Percentiles rank a stretch among this genome's conserved stretches.
Conservation (phyloP, 495 filamentous ascomycete genomes). For the Podospora anserina region DNA sequence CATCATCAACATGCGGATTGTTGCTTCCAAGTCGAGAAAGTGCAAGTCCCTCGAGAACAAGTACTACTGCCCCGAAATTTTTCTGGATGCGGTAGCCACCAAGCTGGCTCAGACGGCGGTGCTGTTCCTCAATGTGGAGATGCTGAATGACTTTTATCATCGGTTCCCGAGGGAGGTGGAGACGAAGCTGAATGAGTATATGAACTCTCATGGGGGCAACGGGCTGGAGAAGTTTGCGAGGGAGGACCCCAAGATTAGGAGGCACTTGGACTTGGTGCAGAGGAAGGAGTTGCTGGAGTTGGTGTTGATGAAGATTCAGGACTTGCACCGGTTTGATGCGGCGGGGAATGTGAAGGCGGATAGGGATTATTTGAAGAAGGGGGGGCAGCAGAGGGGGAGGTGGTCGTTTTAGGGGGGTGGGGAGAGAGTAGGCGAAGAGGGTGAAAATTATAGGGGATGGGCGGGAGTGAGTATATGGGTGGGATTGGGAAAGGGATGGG, state of each 20-base stretch:
- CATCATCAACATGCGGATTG: conserved; percentile 82
- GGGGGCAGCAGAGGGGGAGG: background rate
- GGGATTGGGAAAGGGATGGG: background rate
- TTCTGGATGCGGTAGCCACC: conserved; percentile 93
- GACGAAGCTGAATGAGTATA: conserved; percentile 73
- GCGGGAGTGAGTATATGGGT: background rate
- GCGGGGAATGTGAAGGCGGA: background rate
- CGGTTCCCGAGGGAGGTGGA: conserved; percentile 94
- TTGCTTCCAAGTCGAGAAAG: conserved; percentile 81
- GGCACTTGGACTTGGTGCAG: conserved; percentile 85
- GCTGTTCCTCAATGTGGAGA: conserved; percentile 95
- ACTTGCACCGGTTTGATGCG: conserved; percentile 63
- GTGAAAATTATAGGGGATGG: background rate
- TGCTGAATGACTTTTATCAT: conserved; percentile 95
- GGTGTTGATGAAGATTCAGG: conserved; percentile 90
- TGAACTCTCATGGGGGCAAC: conserved; percentile 52
- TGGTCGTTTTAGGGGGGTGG: background rate
- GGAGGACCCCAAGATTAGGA: conserved; percentile 83
- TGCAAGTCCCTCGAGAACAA: conserved; percentile 80
- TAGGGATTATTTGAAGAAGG: background rate
- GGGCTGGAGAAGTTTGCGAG: conserved; percentile 87
- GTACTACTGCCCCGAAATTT: conserved; percentile 95
- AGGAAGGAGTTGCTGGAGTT: conserved; percentile 91
- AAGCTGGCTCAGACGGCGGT: conserved; percentile 94
- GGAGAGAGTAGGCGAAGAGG: background rate